Conservation (phyloP, 2,329 filamentous ascomycete genomes). For the Calonectria crousiana region DNA sequence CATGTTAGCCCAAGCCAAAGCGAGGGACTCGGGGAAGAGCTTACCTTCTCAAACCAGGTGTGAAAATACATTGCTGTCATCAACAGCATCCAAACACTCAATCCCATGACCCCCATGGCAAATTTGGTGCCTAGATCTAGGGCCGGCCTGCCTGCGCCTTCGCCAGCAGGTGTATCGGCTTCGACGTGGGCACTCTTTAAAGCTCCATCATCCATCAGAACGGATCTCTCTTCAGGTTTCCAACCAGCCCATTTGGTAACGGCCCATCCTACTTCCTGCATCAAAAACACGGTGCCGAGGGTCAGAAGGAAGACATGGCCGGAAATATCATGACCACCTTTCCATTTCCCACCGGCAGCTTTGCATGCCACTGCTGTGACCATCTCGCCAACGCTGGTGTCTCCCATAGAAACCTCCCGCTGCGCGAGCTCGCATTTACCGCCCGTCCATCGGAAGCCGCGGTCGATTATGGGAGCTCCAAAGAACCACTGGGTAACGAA, state of each 20-base stretch:
- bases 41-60: conserved; percentile 96
- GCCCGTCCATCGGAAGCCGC: conserved; percentile 88
- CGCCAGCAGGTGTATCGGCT: conserved; percentile 42
- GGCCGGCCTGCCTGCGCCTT: conserved; percentile 39
- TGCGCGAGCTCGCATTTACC: conserved; percentile 79
- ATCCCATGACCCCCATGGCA: conserved; percentile 71
- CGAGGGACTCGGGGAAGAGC: conserved; percentile 27
- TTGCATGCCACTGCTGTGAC: conserved; percentile 86
- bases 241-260: conserved; percentile 57
- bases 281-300: conserved; percentile 82
- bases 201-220: conserved; percentile 76
- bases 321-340: conserved; percentile 94
- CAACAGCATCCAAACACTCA: conserved; percentile 95
- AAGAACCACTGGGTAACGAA: conserved; percentile 97
- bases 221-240: conserved; percentile 70
- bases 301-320: conserved; percentile 96
- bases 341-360: conserved; percentile 84
- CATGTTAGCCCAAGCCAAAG: conserved; percentile 36
- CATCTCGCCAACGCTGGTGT: conserved; percentile 61
- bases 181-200: conserved; percentile 70
- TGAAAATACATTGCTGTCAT: conserved; percentile 99
- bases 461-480: conserved; percentile 89
- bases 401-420: conserved; percentile 60
- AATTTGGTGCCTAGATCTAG: conserved; percentile 66
- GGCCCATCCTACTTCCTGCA: conserved; percentile 81